Evolutionary conservation across 768 basidiomycete species (phyloP).

Genomic region (Gyrodon lividus): DNA sequence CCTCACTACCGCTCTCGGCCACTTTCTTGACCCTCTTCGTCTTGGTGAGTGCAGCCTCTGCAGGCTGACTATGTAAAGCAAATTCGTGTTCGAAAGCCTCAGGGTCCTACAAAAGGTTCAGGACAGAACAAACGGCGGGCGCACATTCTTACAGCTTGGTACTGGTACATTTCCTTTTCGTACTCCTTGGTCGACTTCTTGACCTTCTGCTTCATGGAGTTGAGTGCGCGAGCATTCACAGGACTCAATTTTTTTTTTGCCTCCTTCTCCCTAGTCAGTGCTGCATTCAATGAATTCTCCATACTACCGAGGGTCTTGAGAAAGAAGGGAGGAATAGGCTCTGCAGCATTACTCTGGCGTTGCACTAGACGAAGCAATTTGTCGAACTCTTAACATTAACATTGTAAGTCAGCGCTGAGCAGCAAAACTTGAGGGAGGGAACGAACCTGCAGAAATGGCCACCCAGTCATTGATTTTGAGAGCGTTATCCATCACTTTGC

Average conservation of each 20-base stretch:
- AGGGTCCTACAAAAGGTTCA: conserved; percentile 60
- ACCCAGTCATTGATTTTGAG: conserved; percentile 98
- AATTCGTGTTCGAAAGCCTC: conserved; percentile 85
- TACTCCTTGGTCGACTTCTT: conserved; percentile 90
- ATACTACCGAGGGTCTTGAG: conserved; percentile 71
- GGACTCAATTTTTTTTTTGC: conserved; percentile 96
- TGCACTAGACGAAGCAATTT: conserved; percentile 90
- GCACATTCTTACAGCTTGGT: conserved; percentile 60
- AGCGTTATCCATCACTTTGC: conserved; percentile 91
- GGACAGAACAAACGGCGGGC: background rate
- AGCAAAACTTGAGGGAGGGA: background rate
- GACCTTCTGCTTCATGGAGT: conserved; percentile 97
- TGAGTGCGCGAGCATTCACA: conserved; percentile 88
- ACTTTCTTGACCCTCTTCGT: conserved; percentile 38
- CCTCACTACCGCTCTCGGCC: conserved; percentile 41
- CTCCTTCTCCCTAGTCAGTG: conserved; percentile 84
- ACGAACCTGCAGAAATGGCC: conserved; percentile 80
- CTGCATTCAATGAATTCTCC: conserved; percentile 70
- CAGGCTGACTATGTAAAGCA: conserved; percentile 48
- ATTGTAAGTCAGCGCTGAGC: conserved; percentile 5
- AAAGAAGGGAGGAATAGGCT: conserved; percentile 86
- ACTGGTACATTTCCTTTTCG: conserved; percentile 76
- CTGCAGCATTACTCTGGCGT: conserved; percentile 79
- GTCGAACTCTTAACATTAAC: conserved; percentile 82
- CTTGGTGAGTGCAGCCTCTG: conserved; percentile 36